Conservation (phyloP, 805 yeast genomes). For the Barnettozyma botsteinii region DNA sequence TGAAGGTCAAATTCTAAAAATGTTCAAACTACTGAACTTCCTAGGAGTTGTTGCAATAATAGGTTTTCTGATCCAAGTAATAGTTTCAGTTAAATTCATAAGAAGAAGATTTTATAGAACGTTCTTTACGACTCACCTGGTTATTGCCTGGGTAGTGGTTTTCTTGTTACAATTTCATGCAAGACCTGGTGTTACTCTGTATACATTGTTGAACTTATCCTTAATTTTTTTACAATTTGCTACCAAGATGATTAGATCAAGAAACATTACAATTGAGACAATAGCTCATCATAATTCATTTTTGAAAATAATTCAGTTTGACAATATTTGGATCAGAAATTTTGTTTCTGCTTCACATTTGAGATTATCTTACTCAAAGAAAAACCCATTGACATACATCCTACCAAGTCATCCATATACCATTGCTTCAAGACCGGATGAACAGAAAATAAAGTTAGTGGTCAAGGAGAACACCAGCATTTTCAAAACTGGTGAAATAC, state of each 20-base stretch:
- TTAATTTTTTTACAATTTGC: slow-evolving; percentile 34
- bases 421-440: slow-evolving; percentile 41
- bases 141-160: slow-evolving; percentile 41
- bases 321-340: slow-evolving; percentile 20
- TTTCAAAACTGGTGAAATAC: slow-evolving; percentile 27
- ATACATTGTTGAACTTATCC: slow-evolving; percentile 25
- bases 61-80: slow-evolving; percentile 31
- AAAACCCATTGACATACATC: slow-evolving; percentile 39
- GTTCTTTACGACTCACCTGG: slow-evolving; percentile 54
- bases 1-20: slow-evolving; percentile 30
- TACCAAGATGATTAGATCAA: slow-evolving; percentile 27
- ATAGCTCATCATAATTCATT: slow-evolving; percentile 17
- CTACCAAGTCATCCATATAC: slow-evolving; percentile 68
- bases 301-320: slow-evolving; percentile 23
- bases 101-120: slow-evolving; percentile 44
- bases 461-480: slow-evolving; percentile 35
- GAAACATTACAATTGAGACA: slow-evolving; percentile 14
- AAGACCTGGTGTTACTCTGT: slow-evolving; percentile 54
- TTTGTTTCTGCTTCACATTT: slow-evolving; percentile 54
- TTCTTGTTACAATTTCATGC: slow-evolving; percentile 54
- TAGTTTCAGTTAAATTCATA: slow-evolving; percentile 43
- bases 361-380: slow-evolving; percentile 37
- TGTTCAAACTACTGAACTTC: slow-evolving; percentile 37
- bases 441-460: slow-evolving; percentile 37
- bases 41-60: slow-evolving; percentile 45